phyloP scores from a whole-genome alignment of 257 asterid species.

The Apocynum venetum region DNA sequence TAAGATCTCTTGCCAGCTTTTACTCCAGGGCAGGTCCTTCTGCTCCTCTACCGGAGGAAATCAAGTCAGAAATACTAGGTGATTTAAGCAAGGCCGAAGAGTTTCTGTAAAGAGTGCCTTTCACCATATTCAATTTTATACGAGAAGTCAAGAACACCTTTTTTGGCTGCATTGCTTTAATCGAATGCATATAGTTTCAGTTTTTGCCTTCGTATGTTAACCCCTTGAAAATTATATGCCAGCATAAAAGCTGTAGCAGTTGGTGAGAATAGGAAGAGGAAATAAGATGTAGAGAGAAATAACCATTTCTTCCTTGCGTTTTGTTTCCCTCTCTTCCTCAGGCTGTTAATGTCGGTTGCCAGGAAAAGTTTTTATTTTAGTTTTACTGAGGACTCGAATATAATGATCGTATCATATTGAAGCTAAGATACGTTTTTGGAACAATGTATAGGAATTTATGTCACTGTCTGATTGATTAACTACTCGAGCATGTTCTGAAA shows the following conservation, averaged over 20 bases:
- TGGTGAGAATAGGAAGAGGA: too few species aligned
- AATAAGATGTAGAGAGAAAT: too few species aligned
- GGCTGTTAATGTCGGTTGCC: not conserved
- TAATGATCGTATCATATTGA: not conserved
- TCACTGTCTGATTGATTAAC: not conserved
- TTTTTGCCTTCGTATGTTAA: too few species aligned
- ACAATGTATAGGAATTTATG: not conserved
- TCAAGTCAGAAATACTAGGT: slow-evolving; percentile 54
- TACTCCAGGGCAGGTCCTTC: slow-evolving; percentile 94
- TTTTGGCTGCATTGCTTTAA: too few species aligned
- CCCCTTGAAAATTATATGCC: too few species aligned
- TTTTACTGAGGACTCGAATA: not conserved
- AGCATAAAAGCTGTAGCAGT: too few species aligned
- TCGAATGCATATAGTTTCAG: too few species aligned
- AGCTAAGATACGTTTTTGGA: not conserved
- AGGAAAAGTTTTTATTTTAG: not conserved
- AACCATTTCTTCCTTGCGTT: not conserved
- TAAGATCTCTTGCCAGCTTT: slow-evolving; percentile 69
- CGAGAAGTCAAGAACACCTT: not conserved
- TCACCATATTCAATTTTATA: not conserved
- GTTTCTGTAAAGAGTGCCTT: slow-evolving; percentile 28
- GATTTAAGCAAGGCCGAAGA: slow-evolving; percentile 60
- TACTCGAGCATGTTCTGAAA: not conserved
- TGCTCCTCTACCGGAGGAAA: slow-evolving; percentile 62
- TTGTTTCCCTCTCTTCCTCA: not conserved